Conservation (phyloP, 2,329 filamentous ascomycete genomes). For the Coccinonectria pachysandricola region DNA sequence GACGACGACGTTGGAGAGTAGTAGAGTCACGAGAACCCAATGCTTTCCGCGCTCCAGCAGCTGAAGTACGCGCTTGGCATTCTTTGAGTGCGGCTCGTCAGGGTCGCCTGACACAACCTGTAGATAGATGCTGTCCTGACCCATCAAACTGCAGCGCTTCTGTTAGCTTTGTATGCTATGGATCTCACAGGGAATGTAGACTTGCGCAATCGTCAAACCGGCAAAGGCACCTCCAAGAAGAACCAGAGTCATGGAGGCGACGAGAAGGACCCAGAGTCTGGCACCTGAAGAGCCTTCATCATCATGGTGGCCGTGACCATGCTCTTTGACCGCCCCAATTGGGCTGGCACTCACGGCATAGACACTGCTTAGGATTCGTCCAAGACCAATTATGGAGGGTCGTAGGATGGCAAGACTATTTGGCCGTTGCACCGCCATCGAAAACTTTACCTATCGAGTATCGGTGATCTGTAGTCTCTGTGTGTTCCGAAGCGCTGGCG, state of each 20-base stretch:
- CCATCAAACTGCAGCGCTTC: conserved; percentile 49
- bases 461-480: too few relatives aligned
- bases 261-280: conserved; percentile 70
- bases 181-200: too few relatives aligned
- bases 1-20: conserved; percentile 94
- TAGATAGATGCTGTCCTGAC: conserved; percentile 88
- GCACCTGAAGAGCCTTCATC: conserved; percentile 42
- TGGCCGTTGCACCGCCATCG: conserved; percentile 23
- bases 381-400: conserved; percentile 40
- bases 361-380: conserved; percentile 39
- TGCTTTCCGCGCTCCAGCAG: conserved; percentile 86
- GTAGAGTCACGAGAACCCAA: conserved; percentile 91
- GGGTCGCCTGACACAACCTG: conserved; percentile 86
- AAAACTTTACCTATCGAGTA: too few relatives aligned
- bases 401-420: conserved; percentile 32
- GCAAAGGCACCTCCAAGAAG: conserved; percentile 88
- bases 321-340: conserved; percentile 21
- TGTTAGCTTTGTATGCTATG: too few relatives aligned
- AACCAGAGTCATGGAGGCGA: conserved; percentile 70
- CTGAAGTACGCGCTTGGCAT: conserved; percentile 70
- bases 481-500: too few relatives aligned
- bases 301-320: conserved; percentile 32
- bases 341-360: conserved; percentile 40
- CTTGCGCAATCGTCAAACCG: conserved; percentile 78
- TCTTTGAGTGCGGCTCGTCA: conserved; percentile 73